Evolutionary conservation across 2,329 filamentous ascomycete species (phyloP), one percentile per base, ranked within the genome.

Genomic region (Fusarium napiforme): DNA sequence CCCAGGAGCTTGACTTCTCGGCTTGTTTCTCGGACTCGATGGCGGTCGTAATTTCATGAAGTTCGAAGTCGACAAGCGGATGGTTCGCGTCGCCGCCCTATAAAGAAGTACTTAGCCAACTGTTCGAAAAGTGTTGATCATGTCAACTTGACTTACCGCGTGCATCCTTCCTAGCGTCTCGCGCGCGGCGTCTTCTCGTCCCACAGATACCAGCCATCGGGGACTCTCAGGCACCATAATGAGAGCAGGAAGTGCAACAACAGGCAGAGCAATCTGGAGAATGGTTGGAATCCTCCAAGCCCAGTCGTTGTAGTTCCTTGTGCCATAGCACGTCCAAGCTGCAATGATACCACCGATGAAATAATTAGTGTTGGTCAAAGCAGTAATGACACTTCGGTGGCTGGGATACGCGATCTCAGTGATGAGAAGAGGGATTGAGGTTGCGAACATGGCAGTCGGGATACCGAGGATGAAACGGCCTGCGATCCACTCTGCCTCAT

Each of bases 21-120:
- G 65, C 65, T 23, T 68, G 56, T 34, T 68, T 68, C 32, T 68
- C 65, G 4, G 56, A 55, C 8, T 68, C 65, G 10, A 68, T 68
- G 5, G 65, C 65, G 18, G 65, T 68, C 2, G 28, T 68, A 7
- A 68, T 68, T 18, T 68, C 65, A 16, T 68, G 64, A 16, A 68
- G 55, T 18, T 68, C 65, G 8, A 68, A 68, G 16, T 68, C 56
- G 26, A 68, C 37, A 7, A 68, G 64, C 26, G 64, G 56, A 1
- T 68, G 65, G 6, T 49, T 68, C 7, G 43, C 26, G 6, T 68
- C 64, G 11, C 65, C 64, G 19, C 55, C 65, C 65, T 68, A 7
- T 23, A 18, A n/a, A 9, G 1, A 3, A 26, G 11, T 19, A 15
- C 5, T 58, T 11, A 50, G 42, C 7, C 0, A 19, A 37, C 2